Evolutionary conservation across 208 protist species (phyloP), one percentile per base, ranked within the genome.

Genomic region (Crithidia acanthocephali): DNA sequence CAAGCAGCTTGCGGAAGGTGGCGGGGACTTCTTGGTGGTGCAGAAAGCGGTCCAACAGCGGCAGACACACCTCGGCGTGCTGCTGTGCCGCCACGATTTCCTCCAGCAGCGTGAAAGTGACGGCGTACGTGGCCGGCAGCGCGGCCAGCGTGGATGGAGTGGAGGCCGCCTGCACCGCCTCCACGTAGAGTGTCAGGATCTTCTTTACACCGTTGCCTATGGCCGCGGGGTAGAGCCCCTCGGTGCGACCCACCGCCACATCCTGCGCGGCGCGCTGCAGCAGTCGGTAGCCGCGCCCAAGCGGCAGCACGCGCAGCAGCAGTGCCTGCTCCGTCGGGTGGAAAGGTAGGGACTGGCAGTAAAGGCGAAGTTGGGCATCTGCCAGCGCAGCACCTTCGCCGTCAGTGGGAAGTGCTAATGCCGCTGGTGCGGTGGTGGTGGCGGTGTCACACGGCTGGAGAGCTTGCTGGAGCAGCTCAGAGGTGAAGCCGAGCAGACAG

Each of bases 321-420:
- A 96, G 65, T 4, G 71, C 27, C 32, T 73, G 66, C 74, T 96
- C 91, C 2, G 91, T 80, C 11, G 86, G 91, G 56, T 96, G 88
- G 25, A 94, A 79, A 6, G 79, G 67, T 40, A 87, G 25, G 18
- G 47, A 44, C 23, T 58, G 62, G 28, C 61, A 70, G 63, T 51
- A 76, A 2, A 32, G 53, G 63, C 33, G 68, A n/a, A 56, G 68
- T 15, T 48, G 6, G 44, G 13, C 16, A 3, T 48, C 44, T 6
- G 44, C 44, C 9, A 15, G 6, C 9, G 37, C 37, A 42, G 25
- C 35, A 45, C 7, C 50, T 47, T 27, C 50, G 15, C 28, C 25
- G 7, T 47, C 61, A 2, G 44, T 30, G 1, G 59, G 28, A 22
- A 50, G 45, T 13, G 37, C n/a, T n/a, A n/a, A 44, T 13, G 37